A percentile compares a stretch with the other conserved stretches of the same genome.
These are phyloP conservation scores for Rhodamnia rubescens DNA, from an alignment of 345 rosid species.

Conservation along the genomic window DNA sequence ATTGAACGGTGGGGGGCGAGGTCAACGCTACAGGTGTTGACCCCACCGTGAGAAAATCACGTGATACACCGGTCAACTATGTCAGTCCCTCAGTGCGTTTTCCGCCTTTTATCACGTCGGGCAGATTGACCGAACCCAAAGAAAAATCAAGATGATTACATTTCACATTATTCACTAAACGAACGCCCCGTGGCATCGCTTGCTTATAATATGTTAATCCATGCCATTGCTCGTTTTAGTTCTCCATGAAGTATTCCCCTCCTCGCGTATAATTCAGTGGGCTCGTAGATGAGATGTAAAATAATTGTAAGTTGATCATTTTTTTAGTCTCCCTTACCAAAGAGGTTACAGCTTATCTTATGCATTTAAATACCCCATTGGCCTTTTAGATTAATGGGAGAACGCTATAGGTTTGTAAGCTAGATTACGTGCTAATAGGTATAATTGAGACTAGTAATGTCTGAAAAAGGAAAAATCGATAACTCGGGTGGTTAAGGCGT, in stretches of 20 bases:
- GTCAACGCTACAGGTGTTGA: not conserved
- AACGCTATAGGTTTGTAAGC: not conserved
- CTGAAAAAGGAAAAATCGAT: not conserved
- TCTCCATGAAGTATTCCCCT: not conserved
- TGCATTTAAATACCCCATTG: not conserved
- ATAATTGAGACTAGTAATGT: not conserved
- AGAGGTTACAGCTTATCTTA: not conserved
- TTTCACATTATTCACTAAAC: not conserved
- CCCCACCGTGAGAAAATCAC: not conserved
- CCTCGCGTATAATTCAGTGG: not conserved
- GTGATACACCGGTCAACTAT: not conserved
- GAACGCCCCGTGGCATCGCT: not conserved
- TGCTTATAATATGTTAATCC: not conserved
- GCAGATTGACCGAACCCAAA: not conserved
- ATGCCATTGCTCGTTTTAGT: not conserved
- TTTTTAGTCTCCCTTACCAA: not conserved
- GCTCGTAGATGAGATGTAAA: not conserved
- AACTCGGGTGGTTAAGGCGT: not conserved
- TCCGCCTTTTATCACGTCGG: not conserved
- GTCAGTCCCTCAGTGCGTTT: not conserved
- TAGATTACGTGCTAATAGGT: not conserved
- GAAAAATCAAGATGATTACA: not conserved
- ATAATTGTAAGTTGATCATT: not conserved
- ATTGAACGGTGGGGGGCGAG: not conserved
- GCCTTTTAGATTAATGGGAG: not conserved